Evolutionary conservation across 805 yeast genomes (phyloP).

Genomic region (Barnettozyma botsteinii): DNA sequence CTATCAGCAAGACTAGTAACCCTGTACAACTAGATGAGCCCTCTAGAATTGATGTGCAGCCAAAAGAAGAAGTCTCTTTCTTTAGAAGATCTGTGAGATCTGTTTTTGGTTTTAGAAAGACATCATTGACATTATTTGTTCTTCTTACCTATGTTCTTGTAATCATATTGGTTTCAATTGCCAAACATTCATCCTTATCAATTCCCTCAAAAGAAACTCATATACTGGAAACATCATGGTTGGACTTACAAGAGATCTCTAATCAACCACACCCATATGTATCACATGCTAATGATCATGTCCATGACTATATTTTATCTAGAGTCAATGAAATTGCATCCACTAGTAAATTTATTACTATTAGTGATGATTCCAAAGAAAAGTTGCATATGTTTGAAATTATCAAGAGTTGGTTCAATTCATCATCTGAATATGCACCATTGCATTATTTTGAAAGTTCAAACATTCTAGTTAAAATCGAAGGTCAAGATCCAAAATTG

Average conservation of each 20-base stretch:
- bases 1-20: background rate
- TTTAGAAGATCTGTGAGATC: conserved; percentile 34
- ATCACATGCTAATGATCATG: conserved; percentile 68
- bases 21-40: no score
- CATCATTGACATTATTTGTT: conserved; percentile 55
- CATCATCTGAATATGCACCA: conserved; percentile 34
- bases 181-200: conserved; percentile 36
- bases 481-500: conserved; percentile 52
- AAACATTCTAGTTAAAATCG: conserved; percentile 69
- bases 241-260: conserved; percentile 65
- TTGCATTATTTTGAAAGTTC: conserved; percentile 77
- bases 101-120: conserved; percentile 66
- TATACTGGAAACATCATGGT: conserved; percentile 49
- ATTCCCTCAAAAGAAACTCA: conserved; percentile 40
- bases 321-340: conserved; percentile 35
- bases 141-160: conserved; percentile 41
- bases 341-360: conserved; percentile 23
- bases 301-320: conserved; percentile 57
- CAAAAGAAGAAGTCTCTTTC: conserved; percentile 4
- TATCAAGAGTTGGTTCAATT: conserved; percentile 44
- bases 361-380: conserved; percentile 33
- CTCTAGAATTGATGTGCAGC: background rate
- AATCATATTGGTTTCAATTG: conserved; percentile 32
- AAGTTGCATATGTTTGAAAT: conserved; percentile 42
- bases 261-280: conserved; percentile 69